Evolutionary conservation across 352 stramenopile species (phyloP), one percentile per base, ranked within the genome.

Genomic region (Pythium utonaiense): DNA sequence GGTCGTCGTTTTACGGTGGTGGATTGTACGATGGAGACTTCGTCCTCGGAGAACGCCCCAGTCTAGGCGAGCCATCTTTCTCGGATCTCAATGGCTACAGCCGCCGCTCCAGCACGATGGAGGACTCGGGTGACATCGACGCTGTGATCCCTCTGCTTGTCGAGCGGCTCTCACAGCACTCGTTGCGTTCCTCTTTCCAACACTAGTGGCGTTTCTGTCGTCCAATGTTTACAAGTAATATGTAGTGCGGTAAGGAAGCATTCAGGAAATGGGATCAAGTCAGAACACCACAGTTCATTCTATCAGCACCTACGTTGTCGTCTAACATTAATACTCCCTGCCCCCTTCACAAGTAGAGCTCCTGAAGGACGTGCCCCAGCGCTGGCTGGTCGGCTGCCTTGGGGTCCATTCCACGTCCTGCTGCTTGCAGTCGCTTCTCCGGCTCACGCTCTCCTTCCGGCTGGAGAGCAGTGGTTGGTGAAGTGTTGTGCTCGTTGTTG

Each of bases 141-240:
- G 17, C 63, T 5, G 60, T 73, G 12, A 40, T 76, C 16, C 59
- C 62, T 28, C 28, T 74, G 34, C 54, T 76, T n/a, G 55, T 68
- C 8, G 66, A 76, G 28, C 62, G 64, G 8, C 40, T 75, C 41
- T 75, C 67, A 21, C 67, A 68, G 28, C 67, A 76, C 8, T 69
- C 62, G 38, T 27, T 69, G 12, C 45, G 54, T 8, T 57, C 48
- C 7, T 68, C 53, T 17, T 63, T 62, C 31, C 53, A 62, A 33
- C 40, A 62, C 53, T 60, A 54, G 6, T 50, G 55, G 28, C 28
- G 24, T 53, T 25, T 44, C 27, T 9, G n/a, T 40, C 16, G 28
- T n/a, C n/a, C n/a, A n/a, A n/a, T n/a, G 28, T 33, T 33, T 10
- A 5, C 9, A 33, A 28, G 64, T 14, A 49, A 36, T 21, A 17